A percentile compares a stretch with the other conserved stretches of the same genome.
These are phyloP conservation scores for Tympanopsis confertula DNA, from an alignment of 2,329 filamentous ascomycete genomes.

Conservation along the genomic window DNA sequence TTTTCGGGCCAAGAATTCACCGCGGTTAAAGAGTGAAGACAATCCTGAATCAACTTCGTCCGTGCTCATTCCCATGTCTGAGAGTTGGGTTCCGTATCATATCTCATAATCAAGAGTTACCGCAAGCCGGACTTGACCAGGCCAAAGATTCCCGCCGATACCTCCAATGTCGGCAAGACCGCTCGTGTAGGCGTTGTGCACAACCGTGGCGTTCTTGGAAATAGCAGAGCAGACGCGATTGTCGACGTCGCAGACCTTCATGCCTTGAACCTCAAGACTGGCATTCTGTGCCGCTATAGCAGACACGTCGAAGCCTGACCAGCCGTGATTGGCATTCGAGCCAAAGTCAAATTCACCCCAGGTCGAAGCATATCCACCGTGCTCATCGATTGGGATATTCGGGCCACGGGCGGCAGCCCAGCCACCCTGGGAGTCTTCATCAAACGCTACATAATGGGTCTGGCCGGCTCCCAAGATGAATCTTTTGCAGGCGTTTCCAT, in stretches of 20 bases:
- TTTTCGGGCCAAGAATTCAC: no score
- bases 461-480: slow-evolving; percentile 26
- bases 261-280: slow-evolving; percentile 17
- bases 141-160: slow-evolving; percentile 22
- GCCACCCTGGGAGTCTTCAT: slow-evolving; percentile 33
- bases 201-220: slow-evolving; percentile 11
- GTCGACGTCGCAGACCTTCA: slow-evolving; percentile 22
- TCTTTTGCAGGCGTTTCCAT: slow-evolving; percentile 19
- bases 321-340: slow-evolving; percentile 29
- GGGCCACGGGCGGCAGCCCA: slow-evolving; percentile 19
- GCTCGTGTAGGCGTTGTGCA: slow-evolving; percentile 21
- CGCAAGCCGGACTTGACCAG: neutral
- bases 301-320: slow-evolving; percentile 38
- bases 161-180: slow-evolving; percentile 25
- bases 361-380: slow-evolving; percentile 28
- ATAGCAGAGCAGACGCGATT: slow-evolving; percentile 6
- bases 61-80: no score
- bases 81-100: no score
- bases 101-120: slow-evolving; percentile 5
- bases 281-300: slow-evolving; percentile 28
- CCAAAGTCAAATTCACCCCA: slow-evolving; percentile 40
- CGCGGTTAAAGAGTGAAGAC: no score
- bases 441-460: slow-evolving; percentile 28
- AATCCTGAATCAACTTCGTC: no score
- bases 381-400: slow-evolving; percentile 18